A percentile compares a stretch with the other conserved stretches of the same genome.
These are phyloP conservation scores for Backusella westeae DNA, from an alignment of 192 early-diverging fungal species.

Conservation along the genomic window DNA sequence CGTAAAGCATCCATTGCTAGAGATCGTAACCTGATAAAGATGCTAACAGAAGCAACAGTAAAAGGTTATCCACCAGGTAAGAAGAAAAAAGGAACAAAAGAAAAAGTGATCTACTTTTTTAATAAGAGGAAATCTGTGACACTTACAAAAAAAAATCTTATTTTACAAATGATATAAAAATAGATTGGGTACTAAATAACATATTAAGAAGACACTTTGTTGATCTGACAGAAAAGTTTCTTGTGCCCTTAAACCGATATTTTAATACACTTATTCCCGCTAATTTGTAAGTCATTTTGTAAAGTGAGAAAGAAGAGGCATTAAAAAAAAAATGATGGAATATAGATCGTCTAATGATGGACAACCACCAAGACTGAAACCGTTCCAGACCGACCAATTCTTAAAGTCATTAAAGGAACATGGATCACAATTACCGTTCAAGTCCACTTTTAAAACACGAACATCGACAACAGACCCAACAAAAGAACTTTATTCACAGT, in stretches of 20 bases:
- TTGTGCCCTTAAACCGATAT: slow-evolving; percentile 94
- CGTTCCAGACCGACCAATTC: slow-evolving; percentile 78
- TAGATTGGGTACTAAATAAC: slow-evolving; percentile 83
- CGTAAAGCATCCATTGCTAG: slow-evolving; percentile 79
- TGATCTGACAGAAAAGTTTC: slow-evolving; percentile 89
- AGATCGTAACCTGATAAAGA: slow-evolving; percentile 80
- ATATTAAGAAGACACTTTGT: slow-evolving; percentile 89
- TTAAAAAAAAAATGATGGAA: not conserved
- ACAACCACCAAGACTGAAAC: slow-evolving; percentile 55
- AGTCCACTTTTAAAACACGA: slow-evolving; percentile 48
- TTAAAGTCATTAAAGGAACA: slow-evolving; percentile 59
- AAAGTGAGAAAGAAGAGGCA: not conserved
- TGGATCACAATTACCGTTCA: slow-evolving; percentile 47
- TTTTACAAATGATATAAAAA: slow-evolving; percentile 13
- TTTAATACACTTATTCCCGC: slow-evolving; percentile 84
- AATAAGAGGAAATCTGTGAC: not conserved
- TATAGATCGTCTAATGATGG: slow-evolving; percentile 4
- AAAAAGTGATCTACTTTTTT: not conserved
- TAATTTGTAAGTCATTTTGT: slow-evolving; percentile 36
- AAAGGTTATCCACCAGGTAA: slow-evolving; percentile 66
- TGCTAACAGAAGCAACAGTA: slow-evolving; percentile 69
- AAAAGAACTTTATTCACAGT: slow-evolving; percentile 82
- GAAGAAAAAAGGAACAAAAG: not conserved
- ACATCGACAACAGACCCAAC: slow-evolving; percentile 45
- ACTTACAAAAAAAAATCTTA: not conserved